Evolutionary conservation across 2,329 filamentous ascomycete species (phyloP).

Genomic region (Pseudogymnoascus destructans): DNA sequence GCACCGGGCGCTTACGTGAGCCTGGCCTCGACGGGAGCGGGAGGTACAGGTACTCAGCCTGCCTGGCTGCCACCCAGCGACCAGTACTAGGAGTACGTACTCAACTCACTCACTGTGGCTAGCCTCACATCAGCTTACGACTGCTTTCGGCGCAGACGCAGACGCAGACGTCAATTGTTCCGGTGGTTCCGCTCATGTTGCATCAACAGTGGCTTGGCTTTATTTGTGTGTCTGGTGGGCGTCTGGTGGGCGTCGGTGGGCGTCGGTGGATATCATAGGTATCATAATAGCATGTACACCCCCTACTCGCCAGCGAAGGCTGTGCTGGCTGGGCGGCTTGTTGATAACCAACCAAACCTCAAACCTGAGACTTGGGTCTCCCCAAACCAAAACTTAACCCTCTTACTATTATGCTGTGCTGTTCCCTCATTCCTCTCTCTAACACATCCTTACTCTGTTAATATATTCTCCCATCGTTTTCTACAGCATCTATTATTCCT

Average conservation of each 20-base stretch:
- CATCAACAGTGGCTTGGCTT: slow-evolving; percentile 1
- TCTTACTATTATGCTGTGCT: neutral
- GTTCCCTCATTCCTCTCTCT: neutral
- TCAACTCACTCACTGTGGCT: too few species aligned
- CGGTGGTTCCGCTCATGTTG: neutral
- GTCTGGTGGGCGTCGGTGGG: too few species aligned
- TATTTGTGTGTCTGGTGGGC: neutral
- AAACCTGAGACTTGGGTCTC: slow-evolving; percentile 5
- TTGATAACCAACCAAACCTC: slow-evolving; percentile 6
- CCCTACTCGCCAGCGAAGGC: neutral
- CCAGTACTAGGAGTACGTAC: too few species aligned
- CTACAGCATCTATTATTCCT: slow-evolving; percentile 3
- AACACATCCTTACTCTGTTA: neutral
- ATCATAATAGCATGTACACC: neutral
- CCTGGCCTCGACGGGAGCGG: neutral
- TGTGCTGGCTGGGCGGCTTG: neutral
- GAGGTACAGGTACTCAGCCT: slow-evolving; percentile 2
- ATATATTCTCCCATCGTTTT: neutral
- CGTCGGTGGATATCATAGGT: too few species aligned
- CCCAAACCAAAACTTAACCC: slow-evolving; percentile 4
- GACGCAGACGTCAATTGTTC: neutral
- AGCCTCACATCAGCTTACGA: slow-evolving; percentile 7
- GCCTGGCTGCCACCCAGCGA: neutral
- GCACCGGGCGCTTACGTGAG: neutral
- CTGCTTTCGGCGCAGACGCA: neutral